These are phyloP conservation scores for Gyromitra esculenta DNA, from an alignment of 2,329 filamentous ascomycete genomes.

Conservation along the genomic window DNA sequence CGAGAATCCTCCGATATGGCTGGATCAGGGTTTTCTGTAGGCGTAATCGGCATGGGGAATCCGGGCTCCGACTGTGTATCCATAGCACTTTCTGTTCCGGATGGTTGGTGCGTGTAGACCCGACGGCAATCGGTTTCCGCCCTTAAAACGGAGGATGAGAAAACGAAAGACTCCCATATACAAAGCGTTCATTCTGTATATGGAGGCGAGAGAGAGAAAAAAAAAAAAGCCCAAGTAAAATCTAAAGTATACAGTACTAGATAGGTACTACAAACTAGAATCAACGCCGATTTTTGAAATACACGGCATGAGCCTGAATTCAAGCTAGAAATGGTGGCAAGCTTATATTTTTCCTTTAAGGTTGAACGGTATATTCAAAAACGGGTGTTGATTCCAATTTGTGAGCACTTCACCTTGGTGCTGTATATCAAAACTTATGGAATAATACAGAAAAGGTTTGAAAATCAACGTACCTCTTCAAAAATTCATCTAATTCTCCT, in stretches of 20 bases:
- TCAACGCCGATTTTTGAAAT: constrained; percentile 20
- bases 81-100: constrained; percentile 29
- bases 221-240: background rate
- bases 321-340: background rate
- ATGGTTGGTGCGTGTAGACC: constrained; percentile 31
- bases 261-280: constrained; percentile 33
- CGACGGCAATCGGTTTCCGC: constrained; percentile 53
- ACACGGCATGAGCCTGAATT: background rate
- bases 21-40: constrained; percentile 25
- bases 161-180: constrained; percentile 30
- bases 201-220: constrained; percentile 8
- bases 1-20: constrained; percentile 29
- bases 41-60: constrained; percentile 23
- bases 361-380: background rate
- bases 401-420: constrained; percentile 3
- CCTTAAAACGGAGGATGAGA: constrained; percentile 41
- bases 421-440: constrained; percentile 2
- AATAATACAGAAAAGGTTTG: constrained; percentile 22
- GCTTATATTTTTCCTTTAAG: background rate
- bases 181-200: constrained; percentile 11
- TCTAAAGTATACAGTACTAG: constrained; percentile 21
- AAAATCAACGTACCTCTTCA: constrained; percentile 53
- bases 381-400: constrained; percentile 40
- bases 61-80: constrained; percentile 46
- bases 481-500: constrained; percentile 47